phyloP scores from a whole-genome alignment of 208 protist species.

The Leptomonas pyrrhocoris region DNA sequence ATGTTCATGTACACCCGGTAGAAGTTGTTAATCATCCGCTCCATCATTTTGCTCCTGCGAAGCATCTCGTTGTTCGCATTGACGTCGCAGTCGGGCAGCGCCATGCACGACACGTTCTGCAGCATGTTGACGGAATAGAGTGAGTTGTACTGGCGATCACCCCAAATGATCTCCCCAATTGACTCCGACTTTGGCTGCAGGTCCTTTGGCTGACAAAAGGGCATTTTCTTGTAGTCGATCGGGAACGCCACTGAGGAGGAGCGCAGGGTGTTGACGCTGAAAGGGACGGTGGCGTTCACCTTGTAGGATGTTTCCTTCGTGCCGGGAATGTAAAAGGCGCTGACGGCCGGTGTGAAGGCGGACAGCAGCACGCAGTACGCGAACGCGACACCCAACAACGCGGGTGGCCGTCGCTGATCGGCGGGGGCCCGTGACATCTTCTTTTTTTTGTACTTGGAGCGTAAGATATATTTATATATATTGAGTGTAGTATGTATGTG shows the following conservation, averaged over 20 bases:
- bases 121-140: slow-evolving; percentile 71
- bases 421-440: not conserved
- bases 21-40: slow-evolving; percentile 63
- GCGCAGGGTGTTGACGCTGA: slow-evolving; percentile 77
- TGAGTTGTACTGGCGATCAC: slow-evolving; percentile 75
- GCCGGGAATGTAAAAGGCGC: slow-evolving; percentile 70
- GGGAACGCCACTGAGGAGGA: slow-evolving; percentile 70
- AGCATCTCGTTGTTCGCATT: slow-evolving; percentile 36
- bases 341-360: not conserved
- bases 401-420: not conserved
- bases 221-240: slow-evolving; percentile 70
- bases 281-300: slow-evolving; percentile 39
- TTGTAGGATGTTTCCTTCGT: slow-evolving; percentile 57
- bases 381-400: not conserved
- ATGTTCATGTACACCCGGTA: slow-evolving; percentile 89
- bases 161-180: slow-evolving; percentile 82
- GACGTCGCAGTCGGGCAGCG: slow-evolving; percentile 50
- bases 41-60: slow-evolving; percentile 28
- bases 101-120: slow-evolving; percentile 43
- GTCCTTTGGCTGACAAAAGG: slow-evolving; percentile 56
- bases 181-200: slow-evolving; percentile 46
- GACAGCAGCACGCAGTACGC: slow-evolving; percentile 8
- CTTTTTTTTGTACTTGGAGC: not conserved
- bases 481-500: too few relatives aligned
- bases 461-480: too few relatives aligned